Conservation (phyloP, 192 early-diverging fungal species). For the Gonapodya sp. region DNA sequence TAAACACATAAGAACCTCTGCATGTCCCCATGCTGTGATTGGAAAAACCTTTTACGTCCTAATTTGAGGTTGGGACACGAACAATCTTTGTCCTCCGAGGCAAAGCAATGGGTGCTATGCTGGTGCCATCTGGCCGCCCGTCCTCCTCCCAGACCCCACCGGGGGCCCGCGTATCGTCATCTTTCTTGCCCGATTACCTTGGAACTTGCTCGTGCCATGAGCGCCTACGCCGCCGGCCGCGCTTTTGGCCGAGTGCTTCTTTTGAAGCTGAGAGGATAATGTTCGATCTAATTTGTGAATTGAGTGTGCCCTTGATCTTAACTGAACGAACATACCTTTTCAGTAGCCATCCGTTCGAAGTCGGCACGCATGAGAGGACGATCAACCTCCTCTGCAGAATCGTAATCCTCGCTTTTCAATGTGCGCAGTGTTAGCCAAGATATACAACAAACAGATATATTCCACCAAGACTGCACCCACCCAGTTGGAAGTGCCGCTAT, state of each 20-base stretch:
- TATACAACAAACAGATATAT: neutral
- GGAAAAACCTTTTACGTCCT: too few relatives aligned
- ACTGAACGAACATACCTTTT: neutral
- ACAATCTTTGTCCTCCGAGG: too few relatives aligned
- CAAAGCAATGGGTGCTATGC: too few relatives aligned
- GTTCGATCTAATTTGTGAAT: too few relatives aligned
- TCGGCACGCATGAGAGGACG: neutral
- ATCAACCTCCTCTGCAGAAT: neutral
- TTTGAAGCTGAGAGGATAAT: neutral
- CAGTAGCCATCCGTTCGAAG: neutral
- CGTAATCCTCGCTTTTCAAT: neutral
- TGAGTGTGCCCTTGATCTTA: too few relatives aligned
- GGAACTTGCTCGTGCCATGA: neutral
- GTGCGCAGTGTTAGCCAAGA: neutral
- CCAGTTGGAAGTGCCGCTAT: neutral
- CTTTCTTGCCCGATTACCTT: neutral
- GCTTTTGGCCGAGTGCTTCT: constrained; percentile 1
- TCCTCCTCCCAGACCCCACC: neutral
- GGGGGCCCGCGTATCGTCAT: neutral
- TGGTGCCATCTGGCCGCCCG: neutral
- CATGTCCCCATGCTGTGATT: too few relatives aligned
- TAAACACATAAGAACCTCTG: too few relatives aligned
- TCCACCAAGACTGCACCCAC: neutral
- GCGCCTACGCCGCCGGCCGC: neutral
- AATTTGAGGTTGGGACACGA: too few relatives aligned